Base-by-base conservation (phyloP, 2,329 filamentous ascomycete genomes). In the Xylariales sp. region DNA sequence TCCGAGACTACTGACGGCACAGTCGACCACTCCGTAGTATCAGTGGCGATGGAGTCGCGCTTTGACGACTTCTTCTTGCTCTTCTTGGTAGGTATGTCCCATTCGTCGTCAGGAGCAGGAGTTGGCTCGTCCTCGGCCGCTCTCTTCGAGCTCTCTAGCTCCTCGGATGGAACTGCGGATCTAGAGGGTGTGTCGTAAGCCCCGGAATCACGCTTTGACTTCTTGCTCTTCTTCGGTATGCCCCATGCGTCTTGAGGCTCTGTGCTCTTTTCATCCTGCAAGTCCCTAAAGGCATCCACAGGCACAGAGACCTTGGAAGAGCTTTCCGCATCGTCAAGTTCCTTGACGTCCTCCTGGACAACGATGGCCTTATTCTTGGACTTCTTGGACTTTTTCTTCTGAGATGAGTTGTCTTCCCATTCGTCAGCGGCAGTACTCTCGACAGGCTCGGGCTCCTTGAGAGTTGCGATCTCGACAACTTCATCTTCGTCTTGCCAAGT, bases 71-170 rank as follows among this genome's bases (percentile, higher is more conserved):
- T 63, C 49, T 64, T 68, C 49, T 64, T 68, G n/a, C 57, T 60
- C 24, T 27, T 27, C 24, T 27, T 61, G n/a, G n/a, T n/a, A 11
- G 61, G 54, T 8, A 50, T 51, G 21, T 59, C 60, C 57, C 60
- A 62, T 9, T 65, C 62, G 35, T 68, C 66, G 36, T 61, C 61
- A 14, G 47, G 42, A 4, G 40, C 39, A 27, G 28, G n/a, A 11
- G 38, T 32, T 14, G 53, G 53, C 14, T 53, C 58, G 28, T 54
- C 52, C 6, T 65, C 64, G 46, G 64, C 68, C 34, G 64, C 65
- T 44, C 62, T 67, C 41, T 66, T 66, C 18, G 57, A 53, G n/a
- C 60, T 59, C 27, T 68, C 62, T 27, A 59, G 59, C 37, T 62
- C 62, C n/a, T 24, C 12, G 16, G 43, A 28, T 27, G 24, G n/a